Evolutionary conservation across 2,329 filamentous ascomycete genomes (phyloP), one percentile per base, ranked within the genome.

Genomic region (Parascedosporium putredinis): DNA sequence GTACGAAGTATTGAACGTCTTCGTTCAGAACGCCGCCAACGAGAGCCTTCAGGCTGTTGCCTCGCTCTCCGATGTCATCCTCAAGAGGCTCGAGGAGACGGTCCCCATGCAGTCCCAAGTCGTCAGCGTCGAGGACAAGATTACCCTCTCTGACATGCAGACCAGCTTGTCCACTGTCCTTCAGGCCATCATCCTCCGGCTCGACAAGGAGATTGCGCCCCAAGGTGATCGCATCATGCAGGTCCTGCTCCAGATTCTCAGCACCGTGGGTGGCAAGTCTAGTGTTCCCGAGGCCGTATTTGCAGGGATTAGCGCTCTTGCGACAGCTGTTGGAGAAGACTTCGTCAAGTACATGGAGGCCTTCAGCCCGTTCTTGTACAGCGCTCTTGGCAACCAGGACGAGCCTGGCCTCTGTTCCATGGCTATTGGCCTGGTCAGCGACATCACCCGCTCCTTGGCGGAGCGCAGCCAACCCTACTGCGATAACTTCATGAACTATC

Each of bases 321-420:
- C 93, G 36, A 95, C 86, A 59, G 86, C 90, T 34, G 77, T 97
- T 60, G 90, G 96, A 63, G 88, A 89, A 50, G 88, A 91, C 57
- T 98, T 98, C 66, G 73, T 84, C 64, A 93, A 94, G 72, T 98
- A 98, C 74, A 97, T 98, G 91, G 88, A 95, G 38, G 81, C 88
- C 2, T 98, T 98, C 68, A 76, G 83, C 42, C 89, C 89, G 8
- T 96, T 88, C 79, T 74, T 98, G 50, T 93, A 93, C 76, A 94
- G 88, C 58, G 93, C 93, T 24, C 81, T 98, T 25, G 85, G 84
- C 61, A 97, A 97, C 74, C 89, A 95, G 64, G 91, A 98, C 56
- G 93, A 96, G 71, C 86, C 90, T 31, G 86, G 83, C 66, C 78
- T 97, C 54, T 97, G 93, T 75, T 85, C 91, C 43, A 94, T 97